phyloP scores from a whole-genome alignment of 1,284 basidiomycete species.

The Cryptococcus neoformans region DNA sequence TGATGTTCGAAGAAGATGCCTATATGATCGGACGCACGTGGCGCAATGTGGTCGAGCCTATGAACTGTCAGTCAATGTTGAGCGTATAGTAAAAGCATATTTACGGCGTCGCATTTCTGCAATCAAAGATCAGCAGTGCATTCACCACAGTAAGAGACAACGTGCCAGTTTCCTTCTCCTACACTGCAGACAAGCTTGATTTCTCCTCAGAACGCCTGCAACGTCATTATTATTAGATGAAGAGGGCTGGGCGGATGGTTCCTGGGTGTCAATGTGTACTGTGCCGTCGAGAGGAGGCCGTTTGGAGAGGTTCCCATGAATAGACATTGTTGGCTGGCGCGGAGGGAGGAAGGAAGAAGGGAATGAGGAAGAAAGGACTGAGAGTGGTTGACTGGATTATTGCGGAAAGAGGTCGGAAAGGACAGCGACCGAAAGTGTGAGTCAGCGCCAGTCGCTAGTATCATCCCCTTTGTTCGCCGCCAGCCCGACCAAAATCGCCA shows the following conservation, averaged over 20 bases:
- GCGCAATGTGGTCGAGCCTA: constrained; percentile 43
- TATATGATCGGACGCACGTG: constrained; percentile 45
- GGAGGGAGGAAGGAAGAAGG: neutral
- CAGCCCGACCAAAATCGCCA: no score
- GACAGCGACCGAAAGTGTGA: no score
- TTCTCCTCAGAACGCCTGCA: constrained; percentile 30
- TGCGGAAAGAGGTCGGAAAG: no score
- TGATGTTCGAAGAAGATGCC: constrained; percentile 38
- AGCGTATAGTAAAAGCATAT: constrained; percentile 1
- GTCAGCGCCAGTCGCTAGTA: no score
- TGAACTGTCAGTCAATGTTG: neutral
- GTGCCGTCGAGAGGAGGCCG: constrained; percentile 1
- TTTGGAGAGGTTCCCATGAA: neutral
- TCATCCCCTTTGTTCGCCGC: no score
- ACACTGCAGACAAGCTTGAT: constrained; percentile 39
- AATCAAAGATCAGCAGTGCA: neutral
- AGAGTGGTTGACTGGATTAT: neutral
- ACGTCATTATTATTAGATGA: constrained; percentile 15
- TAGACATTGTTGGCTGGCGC: neutral
- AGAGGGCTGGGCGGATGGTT: neutral
- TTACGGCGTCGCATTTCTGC: constrained; percentile 46
- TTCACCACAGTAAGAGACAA: neutral
- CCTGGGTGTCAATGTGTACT: constrained; percentile 11
- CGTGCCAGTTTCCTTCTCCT: constrained; percentile 31
- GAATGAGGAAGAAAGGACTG: neutral